Evolutionary conservation across 148 eudicot genomes (phyloP), one percentile per base, ranked within the genome.

Genomic region (Cornus controversa): DNA sequence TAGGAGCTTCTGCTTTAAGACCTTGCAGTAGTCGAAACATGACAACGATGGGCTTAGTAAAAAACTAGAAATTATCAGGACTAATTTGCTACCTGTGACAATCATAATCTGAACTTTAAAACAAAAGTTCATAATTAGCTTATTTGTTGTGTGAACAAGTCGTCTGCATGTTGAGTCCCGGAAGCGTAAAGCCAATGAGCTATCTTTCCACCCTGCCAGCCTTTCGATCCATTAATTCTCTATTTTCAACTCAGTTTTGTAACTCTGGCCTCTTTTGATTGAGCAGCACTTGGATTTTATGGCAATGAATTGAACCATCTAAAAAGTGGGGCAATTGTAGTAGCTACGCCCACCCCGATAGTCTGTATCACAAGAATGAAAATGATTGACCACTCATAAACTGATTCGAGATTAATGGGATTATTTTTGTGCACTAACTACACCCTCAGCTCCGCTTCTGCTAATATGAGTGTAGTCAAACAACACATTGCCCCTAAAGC

Each of bases 301-400:
- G n/a, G 78, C 68, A 58, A 28, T 50, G 31, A 82, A 77, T 78
- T 50, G 31, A 82, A 77, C 80, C 80, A 82, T 66, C 83, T 82
- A 3, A 50, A 57, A 1, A 66, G 22, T 0, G 80, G 80, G 10
- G 78, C 83, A 64, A 85, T 74, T 2, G 64, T 72, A n/a, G 64
- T 72, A n/a, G 85, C 87, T 3, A 77, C 42, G 0, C 23, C 3
- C 58, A 85, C 79, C 2, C 77, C 87, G 16, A 47, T 13, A 58
- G 53, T 63, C 28, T 85, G 87, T 25, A 54, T 25, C 2, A 16
- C 0, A 0, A 73, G 20, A 63, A 82, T 77, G 25, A 64, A 42
- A 0, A 25, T 10, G 0, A 70, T 79, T 31, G 87, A 82, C 79
- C 70, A 79, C 34, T 29, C 66, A 42, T 85, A 85, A 64, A 15